A percentile compares a stretch with the other conserved stretches of the same genome.
These are phyloP conservation scores for Mychonastes homosphaera DNA, from an alignment of 139 green algal species.

Conservation along the genomic window DNA sequence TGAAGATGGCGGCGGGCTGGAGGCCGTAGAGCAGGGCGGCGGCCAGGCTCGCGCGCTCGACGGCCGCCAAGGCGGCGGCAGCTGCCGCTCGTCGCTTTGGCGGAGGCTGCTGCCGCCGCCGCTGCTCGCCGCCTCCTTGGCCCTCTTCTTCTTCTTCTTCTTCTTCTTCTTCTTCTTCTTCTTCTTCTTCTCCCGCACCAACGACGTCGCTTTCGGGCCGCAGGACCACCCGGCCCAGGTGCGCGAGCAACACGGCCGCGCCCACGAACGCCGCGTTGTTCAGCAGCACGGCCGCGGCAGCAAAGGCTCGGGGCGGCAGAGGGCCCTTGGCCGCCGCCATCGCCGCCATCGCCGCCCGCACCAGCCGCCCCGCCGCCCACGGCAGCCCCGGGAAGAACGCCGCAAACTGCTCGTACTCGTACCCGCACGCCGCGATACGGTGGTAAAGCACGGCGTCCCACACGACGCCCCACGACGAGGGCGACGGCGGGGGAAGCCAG, in stretches of 20 bases:
- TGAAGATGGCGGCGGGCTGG: conserved; percentile 74
- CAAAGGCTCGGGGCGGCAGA: background rate
- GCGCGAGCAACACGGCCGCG: conserved; percentile 28
- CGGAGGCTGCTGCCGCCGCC: background rate
- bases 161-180: no score
- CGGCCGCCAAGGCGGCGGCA: background rate
- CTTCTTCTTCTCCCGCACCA: conserved; percentile 11
- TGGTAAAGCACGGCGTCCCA: conserved; percentile 82
- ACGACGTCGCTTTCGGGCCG: background rate
- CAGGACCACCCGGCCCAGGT: conserved; percentile 8
- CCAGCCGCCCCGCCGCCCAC: conserved; percentile 5
- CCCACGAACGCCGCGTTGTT: conserved; percentile 29
- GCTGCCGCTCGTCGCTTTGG: background rate
- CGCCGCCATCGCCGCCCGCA: background rate
- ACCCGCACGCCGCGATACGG: conserved; percentile 63
- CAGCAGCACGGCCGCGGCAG: conserved; percentile 22
- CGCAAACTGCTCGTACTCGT: conserved; percentile 80
- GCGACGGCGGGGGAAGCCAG: background rate
- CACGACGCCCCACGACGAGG: conserved; percentile 18
- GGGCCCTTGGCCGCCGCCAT: background rate
- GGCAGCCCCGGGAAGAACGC: conserved; percentile 86
- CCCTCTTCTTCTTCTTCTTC: no score
- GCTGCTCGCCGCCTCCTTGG: no score
- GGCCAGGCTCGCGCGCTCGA: conserved; percentile 20
- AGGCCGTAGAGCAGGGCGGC: conserved; percentile 60